Evolutionary conservation across 768 basidiomycete genomes (phyloP).

Genomic region (Cubamyces sp.): DNA sequence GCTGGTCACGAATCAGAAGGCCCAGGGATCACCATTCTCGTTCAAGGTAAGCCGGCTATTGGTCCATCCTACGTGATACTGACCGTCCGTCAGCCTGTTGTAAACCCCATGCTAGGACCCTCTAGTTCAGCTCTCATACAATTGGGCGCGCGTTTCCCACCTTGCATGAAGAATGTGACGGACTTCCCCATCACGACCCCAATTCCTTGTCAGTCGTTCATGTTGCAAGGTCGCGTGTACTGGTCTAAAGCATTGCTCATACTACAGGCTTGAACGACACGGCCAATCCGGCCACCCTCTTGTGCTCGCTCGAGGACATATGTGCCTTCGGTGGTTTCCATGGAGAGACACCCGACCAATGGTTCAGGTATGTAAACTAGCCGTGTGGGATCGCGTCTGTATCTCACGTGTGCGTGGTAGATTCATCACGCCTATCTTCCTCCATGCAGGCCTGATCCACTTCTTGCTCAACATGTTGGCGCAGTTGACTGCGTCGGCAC

Average conservation of each 20-base stretch:
- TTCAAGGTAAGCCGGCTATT: conserved; percentile 60
- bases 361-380: conserved; percentile 48
- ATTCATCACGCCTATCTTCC: conserved; percentile 86
- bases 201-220: conserved; percentile 57
- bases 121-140: conserved; percentile 82
- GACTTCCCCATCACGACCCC: conserved; percentile 55
- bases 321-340: conserved; percentile 87
- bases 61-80: neutral
- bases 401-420: conserved; percentile 15
- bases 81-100: conserved; percentile 55
- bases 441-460: conserved; percentile 97
- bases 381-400: neutral
- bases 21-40: conserved; percentile 84
- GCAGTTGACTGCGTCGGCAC: conserved; percentile 77
- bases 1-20: conserved; percentile 70
- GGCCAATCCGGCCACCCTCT: conserved; percentile 67
- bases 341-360: conserved; percentile 52
- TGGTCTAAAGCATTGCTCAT: conserved; percentile 17
- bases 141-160: conserved; percentile 89
- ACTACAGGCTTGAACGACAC: conserved; percentile 78
- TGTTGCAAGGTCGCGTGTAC: conserved; percentile 20
- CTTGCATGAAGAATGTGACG: conserved; percentile 82
- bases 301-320: conserved; percentile 79
- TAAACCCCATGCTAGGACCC: conserved; percentile 93
- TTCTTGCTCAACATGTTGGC: conserved; percentile 88